Evolutionary conservation across 148 eudicot species (phyloP).

Genomic region (Rhododendron vialii): DNA sequence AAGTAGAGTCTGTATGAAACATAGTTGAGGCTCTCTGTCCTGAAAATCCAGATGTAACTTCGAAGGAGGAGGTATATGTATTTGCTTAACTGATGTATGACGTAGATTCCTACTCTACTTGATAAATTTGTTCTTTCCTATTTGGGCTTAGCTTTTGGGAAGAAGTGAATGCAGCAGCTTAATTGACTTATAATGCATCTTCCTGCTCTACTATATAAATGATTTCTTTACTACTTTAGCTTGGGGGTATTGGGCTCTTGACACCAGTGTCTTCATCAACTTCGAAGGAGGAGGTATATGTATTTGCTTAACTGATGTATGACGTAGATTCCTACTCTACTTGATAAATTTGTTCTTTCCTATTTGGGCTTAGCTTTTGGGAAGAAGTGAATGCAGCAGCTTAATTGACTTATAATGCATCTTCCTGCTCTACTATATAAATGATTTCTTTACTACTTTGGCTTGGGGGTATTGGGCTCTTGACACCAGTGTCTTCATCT

Average conservation of each 20-base stretch:
- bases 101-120: background rate
- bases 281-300: background rate
- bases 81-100: background rate
- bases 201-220: background rate
- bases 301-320: background rate
- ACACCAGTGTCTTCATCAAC: background rate
- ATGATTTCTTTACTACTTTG: background rate
- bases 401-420: background rate
- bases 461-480: background rate
- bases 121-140: background rate
- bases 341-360: background rate
- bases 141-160: background rate
- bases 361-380: background rate
- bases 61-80: background rate
- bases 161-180: background rate
- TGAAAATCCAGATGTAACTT: background rate
- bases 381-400: background rate
- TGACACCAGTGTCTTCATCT: background rate
- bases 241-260: background rate
- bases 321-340: background rate
- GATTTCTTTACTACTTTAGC: background rate
- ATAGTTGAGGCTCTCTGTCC: background rate
- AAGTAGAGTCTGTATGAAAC: background rate
- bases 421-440: background rate
- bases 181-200: background rate